Conservation (phyloP, 805 yeast genomes). For the Candida verbasci region DNA sequence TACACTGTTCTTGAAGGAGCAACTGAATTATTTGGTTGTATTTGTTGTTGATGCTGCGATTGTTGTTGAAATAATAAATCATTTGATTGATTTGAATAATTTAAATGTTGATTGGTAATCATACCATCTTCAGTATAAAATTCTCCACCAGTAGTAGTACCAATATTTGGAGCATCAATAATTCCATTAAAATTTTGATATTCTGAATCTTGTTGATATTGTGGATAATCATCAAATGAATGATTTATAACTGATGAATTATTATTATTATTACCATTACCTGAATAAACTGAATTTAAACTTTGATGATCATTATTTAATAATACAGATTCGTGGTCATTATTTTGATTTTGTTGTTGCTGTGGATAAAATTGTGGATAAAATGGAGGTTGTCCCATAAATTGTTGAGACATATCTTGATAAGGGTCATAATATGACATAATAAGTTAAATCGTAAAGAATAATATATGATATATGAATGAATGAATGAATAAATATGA, state of each 20-base stretch:
- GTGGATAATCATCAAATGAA: conserved; percentile 5
- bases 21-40: conserved; percentile 9
- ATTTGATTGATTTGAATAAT: conserved; percentile 1
- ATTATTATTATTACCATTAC: not conserved
- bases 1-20: conserved; percentile 85
- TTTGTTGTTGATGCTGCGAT: conserved; percentile 1
- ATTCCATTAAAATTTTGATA: conserved; percentile 7
- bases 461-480: not conserved
- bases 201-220: conserved; percentile 9
- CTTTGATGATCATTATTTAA: conserved; percentile 2
- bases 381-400: conserved; percentile 30
- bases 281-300: not conserved
- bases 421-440: conserved; percentile 43
- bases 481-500: not conserved
- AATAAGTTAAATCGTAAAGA: conserved; percentile 1
- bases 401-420: conserved; percentile 36
- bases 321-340: not conserved
- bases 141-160: conserved; percentile 16
- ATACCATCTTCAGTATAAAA: conserved; percentile 20
- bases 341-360: conserved; percentile 8
- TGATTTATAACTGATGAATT: not conserved
- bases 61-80: conserved; percentile 1
- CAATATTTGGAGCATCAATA: conserved; percentile 12
- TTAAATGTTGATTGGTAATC: not conserved
- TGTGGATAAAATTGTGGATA: conserved; percentile 28